Evolutionary conservation across 208 protist species (phyloP), one percentile per base, ranked within the genome.

Genomic region (Crithidia sp.): DNA sequence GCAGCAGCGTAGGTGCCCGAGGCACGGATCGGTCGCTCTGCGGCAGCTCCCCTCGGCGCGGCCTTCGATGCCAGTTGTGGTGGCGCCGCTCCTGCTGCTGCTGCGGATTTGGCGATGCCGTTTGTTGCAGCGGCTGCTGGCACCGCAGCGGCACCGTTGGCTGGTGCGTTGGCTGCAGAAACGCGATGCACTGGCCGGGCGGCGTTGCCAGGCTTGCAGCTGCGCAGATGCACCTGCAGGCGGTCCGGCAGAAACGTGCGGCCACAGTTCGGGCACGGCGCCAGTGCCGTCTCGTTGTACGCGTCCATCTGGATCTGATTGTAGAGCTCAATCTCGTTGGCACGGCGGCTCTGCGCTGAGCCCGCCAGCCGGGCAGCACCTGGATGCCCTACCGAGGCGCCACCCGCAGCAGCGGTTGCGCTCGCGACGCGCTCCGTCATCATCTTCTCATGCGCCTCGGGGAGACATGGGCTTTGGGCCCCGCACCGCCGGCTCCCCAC

Each of bases 211-310:
- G 91, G 87, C 70, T 90, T 95, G 78, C 95, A 98, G 71, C 88
- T 95, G 44, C 86, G 82, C 62, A 93, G 76, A 68, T 98, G 95
- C 17, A 98, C 79, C 70, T 88, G 84, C 17, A 98, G 85, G 5
- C 92, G 86, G 52, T 97, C 94, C 2, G 95, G 95, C 44, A 96
- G 64, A 65, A 98, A 98, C 19, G 89, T 97, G 76, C 95, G 88
- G 58, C 86, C 84, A 72, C 95, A 98, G 74, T 96, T 91, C 2
- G 85, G 87, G 81, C 95, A 98, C 50, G 88, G 84, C 7, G 82
- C 57, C 16, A 98, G 82, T 39, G 81, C 68, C 16, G 83, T 87
- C 19, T 78, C 78, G 54, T 93, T 94, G 75, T 91, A 98, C 10
- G 81, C 68, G 59, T 95, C 69, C 64, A 93, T 82, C 78, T 96